Evolutionary conservation across 2,329 filamentous ascomycete species (phyloP).

Genomic region (Stachybotrys echinatus): DNA sequence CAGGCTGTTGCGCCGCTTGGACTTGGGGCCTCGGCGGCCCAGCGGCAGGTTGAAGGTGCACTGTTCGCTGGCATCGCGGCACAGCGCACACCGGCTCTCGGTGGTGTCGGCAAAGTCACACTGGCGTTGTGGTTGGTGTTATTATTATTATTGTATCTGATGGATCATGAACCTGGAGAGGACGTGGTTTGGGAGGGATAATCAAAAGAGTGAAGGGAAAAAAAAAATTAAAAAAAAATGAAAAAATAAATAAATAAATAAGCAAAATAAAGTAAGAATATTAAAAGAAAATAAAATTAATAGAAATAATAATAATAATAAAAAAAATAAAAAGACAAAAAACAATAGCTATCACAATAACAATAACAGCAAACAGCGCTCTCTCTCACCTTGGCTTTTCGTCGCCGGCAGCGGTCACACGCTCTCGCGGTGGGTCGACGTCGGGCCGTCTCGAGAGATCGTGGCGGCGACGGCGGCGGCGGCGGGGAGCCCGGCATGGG

Average conservation of each 20-base stretch:
- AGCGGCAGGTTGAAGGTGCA: constrained; percentile 33
- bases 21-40: constrained; percentile 31
- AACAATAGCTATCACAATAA: neutral
- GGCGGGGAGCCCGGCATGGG: constrained; percentile 12
- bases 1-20: constrained; percentile 7
- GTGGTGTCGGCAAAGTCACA: constrained; percentile 18
- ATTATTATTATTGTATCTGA: constrained; percentile 9
- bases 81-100: constrained; percentile 5
- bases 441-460: constrained; percentile 4
- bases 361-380: too few relatives aligned
- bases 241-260: too few relatives aligned
- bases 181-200: too few relatives aligned
- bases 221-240: too few relatives aligned
- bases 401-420: constrained; percentile 29
- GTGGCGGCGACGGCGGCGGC: constrained; percentile 6
- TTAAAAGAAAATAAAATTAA: neutral
- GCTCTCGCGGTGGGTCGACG: constrained; percentile 19
- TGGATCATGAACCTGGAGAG: too few relatives aligned
- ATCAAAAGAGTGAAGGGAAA: too few relatives aligned
- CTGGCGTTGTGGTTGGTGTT: too few relatives aligned
- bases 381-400: constrained; percentile 26
- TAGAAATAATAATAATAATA: neutral
- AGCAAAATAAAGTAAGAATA: neutral
- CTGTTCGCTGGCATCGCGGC: neutral
- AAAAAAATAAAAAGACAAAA: neutral